phyloP scores from a whole-genome alignment of 345 rosid species.

The Salix suchowensis region DNA sequence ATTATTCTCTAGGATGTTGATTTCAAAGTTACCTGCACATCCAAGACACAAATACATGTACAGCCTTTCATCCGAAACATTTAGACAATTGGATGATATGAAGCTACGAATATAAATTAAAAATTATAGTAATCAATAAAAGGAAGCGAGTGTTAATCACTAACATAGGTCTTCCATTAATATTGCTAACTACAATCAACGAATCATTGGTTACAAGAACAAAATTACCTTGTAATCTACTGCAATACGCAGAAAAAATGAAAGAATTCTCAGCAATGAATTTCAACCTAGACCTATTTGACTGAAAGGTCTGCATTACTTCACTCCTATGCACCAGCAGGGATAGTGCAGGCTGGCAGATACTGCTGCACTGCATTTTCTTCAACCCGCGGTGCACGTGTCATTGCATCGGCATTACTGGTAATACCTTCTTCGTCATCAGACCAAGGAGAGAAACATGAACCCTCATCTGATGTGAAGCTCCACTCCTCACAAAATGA shows the following conservation, averaged over 20 bases:
- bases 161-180: not conserved
- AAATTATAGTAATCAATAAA: not conserved
- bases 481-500: not conserved
- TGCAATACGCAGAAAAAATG: not conserved
- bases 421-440: not conserved
- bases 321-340: not conserved
- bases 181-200: not conserved
- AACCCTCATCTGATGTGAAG: constrained; percentile 8
- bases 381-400: not conserved
- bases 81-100: not conserved
- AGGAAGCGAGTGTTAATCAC: not conserved
- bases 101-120: not conserved
- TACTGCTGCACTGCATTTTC: not conserved
- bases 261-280: not conserved
- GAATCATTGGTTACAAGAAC: not conserved
- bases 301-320: not conserved
- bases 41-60: not conserved
- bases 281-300: not conserved
- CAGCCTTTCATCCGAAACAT: not conserved
- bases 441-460: constrained; percentile 5
- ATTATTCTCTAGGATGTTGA: not conserved
- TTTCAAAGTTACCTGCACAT: not conserved
- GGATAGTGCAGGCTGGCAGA: not conserved
- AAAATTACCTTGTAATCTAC: not conserved
- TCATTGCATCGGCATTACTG: not conserved